Conservation (phyloP, 2,329 filamentous ascomycete species). For the Exophiala alcalophila region DNA sequence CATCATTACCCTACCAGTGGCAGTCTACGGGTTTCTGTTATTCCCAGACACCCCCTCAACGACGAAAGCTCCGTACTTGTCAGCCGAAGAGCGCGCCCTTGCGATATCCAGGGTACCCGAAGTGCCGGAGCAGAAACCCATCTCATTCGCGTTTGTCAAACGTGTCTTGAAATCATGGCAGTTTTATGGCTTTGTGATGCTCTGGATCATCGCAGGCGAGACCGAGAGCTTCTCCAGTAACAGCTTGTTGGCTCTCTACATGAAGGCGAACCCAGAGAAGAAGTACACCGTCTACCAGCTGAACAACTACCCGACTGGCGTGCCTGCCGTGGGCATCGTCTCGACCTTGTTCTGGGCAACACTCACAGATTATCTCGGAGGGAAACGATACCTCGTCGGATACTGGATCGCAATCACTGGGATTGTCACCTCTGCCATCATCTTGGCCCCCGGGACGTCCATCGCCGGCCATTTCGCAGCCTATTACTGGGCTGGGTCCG, state of each 20-base stretch:
- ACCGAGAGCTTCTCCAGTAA: slow-evolving; percentile 60
- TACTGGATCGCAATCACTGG: slow-evolving; percentile 23
- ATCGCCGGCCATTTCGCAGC: slow-evolving; percentile 39
- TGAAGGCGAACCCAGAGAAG: slow-evolving; percentile 11
- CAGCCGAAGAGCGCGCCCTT: slow-evolving; percentile 33
- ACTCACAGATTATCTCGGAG: slow-evolving; percentile 33
- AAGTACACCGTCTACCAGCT: slow-evolving; percentile 21
- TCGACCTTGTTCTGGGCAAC: slow-evolving; percentile 24
- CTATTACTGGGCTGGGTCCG: slow-evolving; percentile 24
- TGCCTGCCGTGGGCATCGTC: slow-evolving; percentile 23
- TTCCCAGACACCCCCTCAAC: slow-evolving; percentile 41
- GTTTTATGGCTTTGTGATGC: slow-evolving; percentile 39
- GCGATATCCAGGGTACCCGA: slow-evolving; percentile 35
- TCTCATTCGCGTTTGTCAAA: slow-evolving; percentile 32
- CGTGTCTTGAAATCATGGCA: slow-evolving; percentile 38
- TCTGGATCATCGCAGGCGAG: slow-evolving; percentile 64
- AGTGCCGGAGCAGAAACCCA: slow-evolving; percentile 20
- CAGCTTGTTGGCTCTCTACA: slow-evolving; percentile 21
- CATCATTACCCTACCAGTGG: slow-evolving; percentile 44
- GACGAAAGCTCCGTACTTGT: slow-evolving; percentile 38
- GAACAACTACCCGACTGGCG: slow-evolving; percentile 26
- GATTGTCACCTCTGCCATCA: slow-evolving; percentile 23
- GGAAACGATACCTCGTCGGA: slow-evolving; percentile 24
- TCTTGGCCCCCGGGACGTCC: slow-evolving; percentile 14
- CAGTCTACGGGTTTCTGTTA: slow-evolving; percentile 43